phyloP scores from a whole-genome alignment of 768 basidiomycete genomes.

The Serendipita sp. region DNA sequence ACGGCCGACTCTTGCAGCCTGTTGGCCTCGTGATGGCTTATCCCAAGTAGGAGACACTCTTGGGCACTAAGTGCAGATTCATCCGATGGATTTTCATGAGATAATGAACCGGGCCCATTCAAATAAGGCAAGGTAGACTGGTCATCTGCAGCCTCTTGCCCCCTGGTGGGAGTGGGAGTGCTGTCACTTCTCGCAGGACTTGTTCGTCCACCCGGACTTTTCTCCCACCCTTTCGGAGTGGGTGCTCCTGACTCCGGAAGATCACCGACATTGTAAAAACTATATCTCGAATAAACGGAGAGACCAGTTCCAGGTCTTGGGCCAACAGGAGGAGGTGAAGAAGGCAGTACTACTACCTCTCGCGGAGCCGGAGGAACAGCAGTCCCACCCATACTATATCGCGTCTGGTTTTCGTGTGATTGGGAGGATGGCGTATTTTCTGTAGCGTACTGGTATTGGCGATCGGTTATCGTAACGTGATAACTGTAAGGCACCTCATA shows the following conservation, averaged over 20 bases:
- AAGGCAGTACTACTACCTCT: not conserved
- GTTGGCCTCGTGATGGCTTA: slow-evolving; percentile 62
- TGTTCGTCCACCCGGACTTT: not conserved
- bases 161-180: slow-evolving; percentile 5
- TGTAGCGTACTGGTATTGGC: not conserved
- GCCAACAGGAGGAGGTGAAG: not conserved
- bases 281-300: slow-evolving; percentile 1
- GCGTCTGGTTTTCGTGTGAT: not conserved
- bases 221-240: slow-evolving; percentile 2
- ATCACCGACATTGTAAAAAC: not conserved
- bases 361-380: not conserved
- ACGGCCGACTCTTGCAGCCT: slow-evolving; percentile 48
- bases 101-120: not conserved
- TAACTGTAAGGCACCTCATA: slow-evolving; percentile 5
- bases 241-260: not conserved
- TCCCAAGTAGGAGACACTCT: slow-evolving; percentile 60
- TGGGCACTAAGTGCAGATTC: slow-evolving; percentile 26
- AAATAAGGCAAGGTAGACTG: not conserved
- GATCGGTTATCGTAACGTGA: not conserved
- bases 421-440: not conserved
- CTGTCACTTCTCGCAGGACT: slow-evolving; percentile 1
- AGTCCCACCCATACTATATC: not conserved
- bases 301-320: not conserved
- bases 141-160: not conserved
- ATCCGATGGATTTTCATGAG: not conserved